Evolutionary conservation across 2,329 filamentous ascomycete species (phyloP), one percentile per base, ranked within the genome.

Genomic region (Ophioceras dolichostomum): DNA sequence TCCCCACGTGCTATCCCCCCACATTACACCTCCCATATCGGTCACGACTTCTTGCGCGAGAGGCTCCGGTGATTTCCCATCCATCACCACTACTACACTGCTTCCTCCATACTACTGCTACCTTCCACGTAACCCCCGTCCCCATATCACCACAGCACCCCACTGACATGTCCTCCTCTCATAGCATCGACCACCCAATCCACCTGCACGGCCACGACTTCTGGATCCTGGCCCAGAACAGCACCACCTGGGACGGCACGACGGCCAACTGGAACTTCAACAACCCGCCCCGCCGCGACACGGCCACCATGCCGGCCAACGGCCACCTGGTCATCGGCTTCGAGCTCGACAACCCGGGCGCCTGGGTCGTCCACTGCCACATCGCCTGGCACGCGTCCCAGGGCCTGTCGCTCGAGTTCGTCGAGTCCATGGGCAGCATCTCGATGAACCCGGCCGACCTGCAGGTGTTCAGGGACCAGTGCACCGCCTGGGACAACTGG

Each of bases 201-300:
- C 67, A 70, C 49, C 51, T 70, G 12, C 67, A 70, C 50, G 67
- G 67, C 5, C 67, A 70, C 45, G 60, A 69, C 39, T 69, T 69
- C 50, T 63, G 58, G 45, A 49, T 69, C 10, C 45, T 70, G 8
- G 50, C 54, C 13, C 41, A 59, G 51, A 49, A 46, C 24, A 35
- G 40, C 24, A 42, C 49, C 13, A 6, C 36, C n/a, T 52, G 41
- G 35, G 40, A 40, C 39, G 36, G 40, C 33, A 39, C 24, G 37
- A 32, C 35, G 4, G 34, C 47, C 22, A 30, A 31, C 4, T 41
- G 51, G 13, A 44, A 42, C 39, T 45, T 47, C 39, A 27, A 35
- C 37, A 62, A 62, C 40, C 58, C 59, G n/a, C 52, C 55, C 7
- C 53, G 59, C 17, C 50, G 59, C 27, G 59, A 62, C 42, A 55